Evolutionary conservation across 202 grass and related monocot genomes (phyloP), one percentile per base, ranked within the genome.

Genomic region (Panicum hallii): DNA sequence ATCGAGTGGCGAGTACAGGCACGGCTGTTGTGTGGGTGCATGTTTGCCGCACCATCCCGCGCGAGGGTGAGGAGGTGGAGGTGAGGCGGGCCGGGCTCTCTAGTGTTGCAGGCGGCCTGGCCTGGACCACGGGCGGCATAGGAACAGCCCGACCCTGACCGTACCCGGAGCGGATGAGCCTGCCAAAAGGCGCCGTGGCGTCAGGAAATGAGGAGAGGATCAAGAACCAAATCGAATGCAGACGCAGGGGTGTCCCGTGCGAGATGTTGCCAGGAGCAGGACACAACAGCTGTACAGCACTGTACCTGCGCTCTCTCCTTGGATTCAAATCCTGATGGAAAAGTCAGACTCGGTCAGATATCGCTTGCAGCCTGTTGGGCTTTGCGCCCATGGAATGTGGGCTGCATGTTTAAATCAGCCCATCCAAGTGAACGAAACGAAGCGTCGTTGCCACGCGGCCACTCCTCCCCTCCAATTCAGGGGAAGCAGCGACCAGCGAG

Each of bases 401-500:
- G n/a, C 12, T 49, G 44, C 47, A 12, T 49, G 47, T 49, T 49
- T 14, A 49, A 49, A 49, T 15, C 47, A 49, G 58, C 23, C 58
- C 58, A 62, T 60, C 30, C 10, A 36, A 55, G 52, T 55, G 52
- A 34, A 63, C 4, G 9, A 34, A 19, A 66, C 32, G 63, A 66
- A 6, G 14, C 28, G 64, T 67, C 17, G 19, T 68, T 28, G 72
- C 4, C 26, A 11, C 0, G 11, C 30, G 23, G 42, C 42, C 55
- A 17, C 43, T 34, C 42, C 4, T 1, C 43, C 77, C 79, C 86
- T 52, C 13, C 74, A 73, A 74, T 79, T 88, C 49, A 79, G 68
- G 36, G 36, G 36, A 38, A 4, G 86, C 8, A 14, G 17, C 6
- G 58, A 60, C 57, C 41, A 66, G 86, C 45, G 64, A 72, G 74